These are phyloP conservation scores for Barnettozyma sp. DNA, from an alignment of 805 yeast genomes.

Conservation along the genomic window DNA sequence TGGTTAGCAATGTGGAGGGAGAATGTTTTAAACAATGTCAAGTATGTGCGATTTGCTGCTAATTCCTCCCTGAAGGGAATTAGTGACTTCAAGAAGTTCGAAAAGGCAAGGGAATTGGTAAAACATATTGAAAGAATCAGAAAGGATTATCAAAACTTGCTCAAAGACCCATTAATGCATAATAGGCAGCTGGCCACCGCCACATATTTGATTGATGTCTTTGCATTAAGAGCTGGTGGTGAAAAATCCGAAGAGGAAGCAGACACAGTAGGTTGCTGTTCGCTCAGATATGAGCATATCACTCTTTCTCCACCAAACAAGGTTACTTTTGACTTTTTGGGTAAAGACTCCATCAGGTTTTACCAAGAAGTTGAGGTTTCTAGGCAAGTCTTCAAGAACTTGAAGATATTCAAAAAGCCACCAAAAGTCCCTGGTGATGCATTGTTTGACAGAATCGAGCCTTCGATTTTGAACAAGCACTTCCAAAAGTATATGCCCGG, in stretches of 20 bases:
- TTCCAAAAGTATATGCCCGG: conserved; percentile 89
- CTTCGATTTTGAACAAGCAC: conserved; percentile 74
- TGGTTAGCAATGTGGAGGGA: conserved; percentile 99
- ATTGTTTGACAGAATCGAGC: conserved; percentile 84
- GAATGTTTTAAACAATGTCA: conserved; percentile 73
- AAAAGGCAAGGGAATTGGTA: conserved; percentile 83
- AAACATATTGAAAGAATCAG: conserved; percentile 67
- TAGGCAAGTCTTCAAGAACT: conserved; percentile 83
- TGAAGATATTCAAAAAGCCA: conserved; percentile 76
- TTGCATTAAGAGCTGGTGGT: conserved; percentile 97
- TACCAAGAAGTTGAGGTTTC: conserved; percentile 92
- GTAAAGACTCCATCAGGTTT: conserved; percentile 90
- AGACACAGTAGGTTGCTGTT: conserved; percentile 97
- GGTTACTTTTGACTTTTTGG: conserved; percentile 86
- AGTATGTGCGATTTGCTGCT: conserved; percentile 88
- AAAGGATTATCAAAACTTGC: conserved; percentile 59
- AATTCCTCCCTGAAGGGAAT: conserved; percentile 87
- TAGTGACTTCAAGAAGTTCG: conserved; percentile 86
- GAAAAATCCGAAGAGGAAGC: conserved; percentile 97
- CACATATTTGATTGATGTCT: conserved; percentile 82
- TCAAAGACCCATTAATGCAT: conserved; percentile 71
- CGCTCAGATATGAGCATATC: conserved; percentile 84
- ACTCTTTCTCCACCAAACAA: conserved; percentile 78
- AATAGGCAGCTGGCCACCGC: conserved; percentile 93
- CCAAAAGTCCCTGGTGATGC: conserved; percentile 93